Conservation (phyloP, 306 rosid genomes). For the Castanea mollissima region DNA sequence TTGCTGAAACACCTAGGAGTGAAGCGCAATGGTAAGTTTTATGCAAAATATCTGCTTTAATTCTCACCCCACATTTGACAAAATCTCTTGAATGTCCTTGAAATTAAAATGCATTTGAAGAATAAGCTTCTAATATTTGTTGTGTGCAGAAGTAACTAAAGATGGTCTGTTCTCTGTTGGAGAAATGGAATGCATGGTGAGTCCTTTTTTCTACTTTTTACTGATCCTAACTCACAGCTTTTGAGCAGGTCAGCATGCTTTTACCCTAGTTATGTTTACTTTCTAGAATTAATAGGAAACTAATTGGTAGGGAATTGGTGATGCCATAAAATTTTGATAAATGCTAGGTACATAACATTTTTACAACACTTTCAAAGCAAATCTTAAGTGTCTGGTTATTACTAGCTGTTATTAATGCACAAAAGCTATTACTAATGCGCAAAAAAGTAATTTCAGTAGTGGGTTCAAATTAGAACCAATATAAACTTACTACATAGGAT, state of each 20-base stretch:
- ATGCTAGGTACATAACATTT: too few species aligned
- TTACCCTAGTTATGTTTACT: constrained; percentile 11
- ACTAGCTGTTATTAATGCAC: too few species aligned
- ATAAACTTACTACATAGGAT: too few species aligned
- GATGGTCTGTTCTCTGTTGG: constrained; percentile 99
- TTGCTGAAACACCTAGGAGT: constrained; percentile 91
- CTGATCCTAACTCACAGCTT: neutral
- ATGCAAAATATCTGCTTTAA: neutral
- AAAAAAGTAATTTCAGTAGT: too few species aligned
- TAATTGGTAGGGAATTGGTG: neutral
- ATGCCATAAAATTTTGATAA: neutral
- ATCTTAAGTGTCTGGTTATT: too few species aligned
- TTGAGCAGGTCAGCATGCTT: neutral
- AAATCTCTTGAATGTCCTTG: neutral
- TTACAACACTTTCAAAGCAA: too few species aligned
- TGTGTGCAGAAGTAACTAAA: constrained; percentile 85
- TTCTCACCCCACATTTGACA: neutral
- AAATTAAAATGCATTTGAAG: neutral
- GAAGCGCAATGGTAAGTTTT: constrained; percentile 80
- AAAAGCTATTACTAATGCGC: too few species aligned
- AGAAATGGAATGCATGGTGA: constrained; percentile 99
- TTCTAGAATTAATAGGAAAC: constrained; percentile 1
- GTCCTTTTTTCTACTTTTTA: constrained; percentile 31
- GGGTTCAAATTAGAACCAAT: too few species aligned
- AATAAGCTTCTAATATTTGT: constrained; percentile 27